Base-by-base conservation (phyloP, 1,139 yeast genomes). In the Blastobotrys niveus region DNA sequence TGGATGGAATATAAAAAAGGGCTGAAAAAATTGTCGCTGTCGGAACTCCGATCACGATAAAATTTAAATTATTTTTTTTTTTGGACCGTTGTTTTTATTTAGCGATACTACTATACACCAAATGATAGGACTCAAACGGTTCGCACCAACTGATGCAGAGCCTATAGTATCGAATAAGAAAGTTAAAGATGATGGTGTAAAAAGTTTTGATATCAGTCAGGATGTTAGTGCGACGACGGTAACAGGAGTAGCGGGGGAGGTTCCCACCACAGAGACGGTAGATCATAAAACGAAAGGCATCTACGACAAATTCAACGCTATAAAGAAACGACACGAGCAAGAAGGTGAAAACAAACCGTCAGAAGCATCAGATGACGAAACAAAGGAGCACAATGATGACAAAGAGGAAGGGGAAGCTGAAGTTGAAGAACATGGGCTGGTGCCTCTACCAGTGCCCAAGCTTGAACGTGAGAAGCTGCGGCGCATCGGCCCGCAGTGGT, bases 391-490 rank as follows among this genome's bases (percentile, higher is more conserved):
- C 4, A 18, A 18, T 14, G 24, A 7, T 12, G 24, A 33, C 6
- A 7, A 33, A 5, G 36, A 39, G 12, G 30, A 17, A 14, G 35
- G 29, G 29, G 34, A 43, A 35, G 48, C 46, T 20, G 46, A 38
- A 21, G 52, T 39, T 6, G 52, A 40, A 29, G 59, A 50, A 24
- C 50, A 48, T 33, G 81, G 77, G 37, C 69, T 89, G 38, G 81
- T 74, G 3, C 95, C 96, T 10, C 67, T 89, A 42, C 96, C 96
- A 7, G 18, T 35, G 40, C 50, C 50, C 3, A 33, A 41, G n/a
- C 19, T 17, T 9, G 31, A 1, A 95, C 87, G 61, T 94, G 93
- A 0, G 78, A 68, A 37, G 71, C 15, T 38, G 6, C 17, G n/a
- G 12, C 38, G 14, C 5, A 36, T 33, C 32, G 38, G 29, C 26